These are phyloP conservation scores for Ustilago xerochloae DNA, from an alignment of 1,284 basidiomycete species.

Conservation along the genomic window DNA sequence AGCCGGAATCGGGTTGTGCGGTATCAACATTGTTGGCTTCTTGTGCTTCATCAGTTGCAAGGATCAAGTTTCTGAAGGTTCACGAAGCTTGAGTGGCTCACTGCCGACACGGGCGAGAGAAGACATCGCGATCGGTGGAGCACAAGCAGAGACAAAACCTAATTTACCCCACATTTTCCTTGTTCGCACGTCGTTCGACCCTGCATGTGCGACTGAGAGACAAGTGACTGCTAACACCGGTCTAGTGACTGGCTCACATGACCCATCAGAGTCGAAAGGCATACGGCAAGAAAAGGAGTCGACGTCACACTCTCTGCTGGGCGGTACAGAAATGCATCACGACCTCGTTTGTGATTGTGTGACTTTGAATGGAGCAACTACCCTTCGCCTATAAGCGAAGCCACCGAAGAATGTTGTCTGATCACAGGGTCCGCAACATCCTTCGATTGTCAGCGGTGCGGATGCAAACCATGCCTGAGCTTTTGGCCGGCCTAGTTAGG, in stretches of 20 bases:
- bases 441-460: no score
- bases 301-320: background rate
- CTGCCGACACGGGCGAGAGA: background rate
- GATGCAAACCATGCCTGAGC: no score
- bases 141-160: background rate
- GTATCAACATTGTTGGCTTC: no score
- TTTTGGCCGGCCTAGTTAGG: no score
- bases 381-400: background rate
- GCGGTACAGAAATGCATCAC: constrained; percentile 1
- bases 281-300: background rate
- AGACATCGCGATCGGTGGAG: constrained; percentile 9
- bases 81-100: no score
- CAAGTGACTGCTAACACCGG: background rate
- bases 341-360: background rate
- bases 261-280: background rate
- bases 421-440: no score
- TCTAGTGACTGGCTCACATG: background rate
- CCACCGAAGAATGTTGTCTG: background rate
- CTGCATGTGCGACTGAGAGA: background rate
- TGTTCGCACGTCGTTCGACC: background rate
- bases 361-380: background rate
- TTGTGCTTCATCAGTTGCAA: no score
- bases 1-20: no score
- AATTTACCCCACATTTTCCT: constrained; percentile 21
- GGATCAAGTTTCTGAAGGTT: no score